Percentiles rank a stretch among this genome's conserved stretches.
Conservation (phyloP, 2,329 filamentous ascomycete genomes). For the Xylaria sp. region DNA sequence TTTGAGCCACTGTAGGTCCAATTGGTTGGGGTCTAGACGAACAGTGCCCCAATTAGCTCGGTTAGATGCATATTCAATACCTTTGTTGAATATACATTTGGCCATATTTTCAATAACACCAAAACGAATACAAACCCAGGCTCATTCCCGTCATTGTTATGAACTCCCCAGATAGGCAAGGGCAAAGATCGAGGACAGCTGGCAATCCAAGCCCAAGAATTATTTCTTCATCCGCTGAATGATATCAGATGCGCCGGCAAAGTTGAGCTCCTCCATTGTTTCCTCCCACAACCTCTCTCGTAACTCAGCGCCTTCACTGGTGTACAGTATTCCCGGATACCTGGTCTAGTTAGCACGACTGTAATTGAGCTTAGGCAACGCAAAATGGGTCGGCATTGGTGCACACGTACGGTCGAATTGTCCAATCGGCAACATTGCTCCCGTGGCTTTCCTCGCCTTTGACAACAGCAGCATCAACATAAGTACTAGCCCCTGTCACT, state of each 20-base stretch:
- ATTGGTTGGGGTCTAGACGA: no score
- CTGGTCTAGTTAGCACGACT: conserved; percentile 25
- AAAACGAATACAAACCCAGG: no score
- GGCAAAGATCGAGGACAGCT: no score
- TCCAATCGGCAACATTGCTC: conserved; percentile 35
- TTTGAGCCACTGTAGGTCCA: no score
- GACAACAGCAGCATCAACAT: conserved; percentile 30
- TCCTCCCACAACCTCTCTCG: conserved; percentile 39
- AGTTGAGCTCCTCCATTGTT: conserved; percentile 39
- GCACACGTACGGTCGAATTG: conserved; percentile 32
- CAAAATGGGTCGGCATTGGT: not conserved
- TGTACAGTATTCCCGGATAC: conserved; percentile 34
- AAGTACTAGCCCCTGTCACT: conserved; percentile 25
- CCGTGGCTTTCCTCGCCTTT: conserved; percentile 32
- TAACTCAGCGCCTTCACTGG: conserved; percentile 28
- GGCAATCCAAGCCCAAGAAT: no score
- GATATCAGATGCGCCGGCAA: conserved; percentile 33
- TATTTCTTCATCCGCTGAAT: conserved; percentile 28
- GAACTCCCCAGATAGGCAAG: no score
- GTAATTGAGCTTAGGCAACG: not conserved
- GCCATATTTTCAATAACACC: no score
- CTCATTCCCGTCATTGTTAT: no score
- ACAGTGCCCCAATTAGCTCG: no score
- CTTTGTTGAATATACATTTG: no score
- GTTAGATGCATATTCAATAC: no score